Conservation (phyloP, 805 yeast species). For the Wickerhamiella kazuoi region DNA sequence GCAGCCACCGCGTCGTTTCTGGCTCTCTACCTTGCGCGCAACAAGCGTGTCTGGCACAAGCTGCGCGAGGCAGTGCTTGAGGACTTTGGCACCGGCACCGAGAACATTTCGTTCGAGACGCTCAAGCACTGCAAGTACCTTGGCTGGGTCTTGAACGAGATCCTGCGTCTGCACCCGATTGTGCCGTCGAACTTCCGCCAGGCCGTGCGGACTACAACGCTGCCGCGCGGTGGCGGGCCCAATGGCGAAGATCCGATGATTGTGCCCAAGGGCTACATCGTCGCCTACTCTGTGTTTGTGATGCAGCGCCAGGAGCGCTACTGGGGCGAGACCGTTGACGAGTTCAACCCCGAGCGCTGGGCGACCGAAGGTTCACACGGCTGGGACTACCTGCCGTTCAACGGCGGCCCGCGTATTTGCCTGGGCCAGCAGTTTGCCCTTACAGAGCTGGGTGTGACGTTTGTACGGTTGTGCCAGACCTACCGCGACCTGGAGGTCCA, state of each 20-base stretch:
- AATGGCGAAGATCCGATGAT: constrained; percentile 22
- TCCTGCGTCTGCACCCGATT: constrained; percentile 29
- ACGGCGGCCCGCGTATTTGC: constrained; percentile 40
- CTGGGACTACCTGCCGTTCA: constrained; percentile 36
- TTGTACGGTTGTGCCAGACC: constrained; percentile 6
- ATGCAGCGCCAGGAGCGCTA: constrained; percentile 23
- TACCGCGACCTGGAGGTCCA: background rate
- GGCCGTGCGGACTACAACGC: constrained; percentile 26
- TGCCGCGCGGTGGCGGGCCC: constrained; percentile 32
- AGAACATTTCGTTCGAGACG: constrained; percentile 23
- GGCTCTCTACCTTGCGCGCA: constrained; percentile 25
- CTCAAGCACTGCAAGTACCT: constrained; percentile 28
- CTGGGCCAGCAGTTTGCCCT: constrained; percentile 41
- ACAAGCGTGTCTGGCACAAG: constrained; percentile 22
- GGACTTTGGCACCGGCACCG: constrained; percentile 13
- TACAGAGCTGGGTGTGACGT: constrained; percentile 25
- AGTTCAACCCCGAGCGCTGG: constrained; percentile 25
- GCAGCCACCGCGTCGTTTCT: constrained; percentile 28
- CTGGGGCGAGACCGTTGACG: constrained; percentile 27
- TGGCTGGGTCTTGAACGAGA: constrained; percentile 28
- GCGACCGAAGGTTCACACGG: constrained; percentile 19
- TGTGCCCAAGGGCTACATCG: constrained; percentile 24
- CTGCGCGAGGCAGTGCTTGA: constrained; percentile 18
- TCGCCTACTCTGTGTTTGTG: constrained; percentile 22
- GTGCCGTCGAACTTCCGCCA: constrained; percentile 30